Evolutionary conservation across 306 rosid genomes (phyloP).

Genomic region (Cicer yamashitae): DNA sequence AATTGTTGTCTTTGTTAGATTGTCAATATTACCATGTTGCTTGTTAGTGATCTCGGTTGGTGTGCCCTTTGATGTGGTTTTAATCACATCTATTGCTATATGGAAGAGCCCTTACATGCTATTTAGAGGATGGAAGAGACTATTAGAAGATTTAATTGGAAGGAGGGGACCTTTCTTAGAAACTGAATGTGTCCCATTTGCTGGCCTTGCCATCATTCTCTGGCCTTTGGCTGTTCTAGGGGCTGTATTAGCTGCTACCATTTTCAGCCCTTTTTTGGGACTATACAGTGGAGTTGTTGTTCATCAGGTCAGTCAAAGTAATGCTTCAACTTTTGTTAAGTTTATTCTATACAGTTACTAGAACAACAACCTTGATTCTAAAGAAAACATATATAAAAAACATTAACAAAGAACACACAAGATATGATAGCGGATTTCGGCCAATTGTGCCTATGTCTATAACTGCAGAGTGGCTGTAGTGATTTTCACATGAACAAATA

Average conservation of each 20-base stretch:
- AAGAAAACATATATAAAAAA: too few relatives aligned
- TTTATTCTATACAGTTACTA: background rate
- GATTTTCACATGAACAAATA: too few relatives aligned
- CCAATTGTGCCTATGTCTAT: too few relatives aligned
- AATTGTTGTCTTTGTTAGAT: constrained; percentile 47
- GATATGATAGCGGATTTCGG: too few relatives aligned
- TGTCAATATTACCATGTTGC: constrained; percentile 66
- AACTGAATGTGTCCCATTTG: constrained; percentile 83
- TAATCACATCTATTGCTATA: constrained; percentile 64
- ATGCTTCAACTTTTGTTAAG: background rate
- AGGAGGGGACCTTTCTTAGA: constrained; percentile 90
- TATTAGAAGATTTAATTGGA: constrained; percentile 80
- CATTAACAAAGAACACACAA: too few relatives aligned
- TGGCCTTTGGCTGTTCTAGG: constrained; percentile 88
- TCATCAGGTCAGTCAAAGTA: constrained; percentile 62
- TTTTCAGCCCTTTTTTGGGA: constrained; percentile 67
- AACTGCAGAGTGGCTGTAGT: too few relatives aligned
- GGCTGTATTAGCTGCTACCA: constrained; percentile 56
- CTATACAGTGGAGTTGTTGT: constrained; percentile 74
- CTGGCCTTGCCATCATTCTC: constrained; percentile 76
- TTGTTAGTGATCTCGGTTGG: constrained; percentile 67
- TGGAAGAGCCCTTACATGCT: constrained; percentile 90
- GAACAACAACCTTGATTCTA: too few relatives aligned
- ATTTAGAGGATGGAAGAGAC: constrained; percentile 84
- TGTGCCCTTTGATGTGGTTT: constrained; percentile 57